phyloP scores from a whole-genome alignment of 176 grass and related monocot species.

The Zizania latifolia region DNA sequence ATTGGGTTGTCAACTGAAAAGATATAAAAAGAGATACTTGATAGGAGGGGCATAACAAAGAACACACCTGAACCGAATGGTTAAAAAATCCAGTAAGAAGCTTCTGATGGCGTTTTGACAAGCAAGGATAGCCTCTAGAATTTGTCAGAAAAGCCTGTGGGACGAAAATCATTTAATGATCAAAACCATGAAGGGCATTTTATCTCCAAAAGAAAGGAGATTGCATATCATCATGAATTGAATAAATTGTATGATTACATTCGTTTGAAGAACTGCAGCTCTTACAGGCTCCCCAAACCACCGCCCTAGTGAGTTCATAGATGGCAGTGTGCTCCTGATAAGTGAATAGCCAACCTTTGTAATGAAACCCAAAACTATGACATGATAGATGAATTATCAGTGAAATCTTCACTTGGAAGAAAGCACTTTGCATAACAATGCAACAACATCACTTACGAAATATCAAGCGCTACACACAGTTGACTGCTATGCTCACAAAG shows the following conservation, averaged over 20 bases:
- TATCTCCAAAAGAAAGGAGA: not conserved
- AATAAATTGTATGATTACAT: constrained; percentile 45
- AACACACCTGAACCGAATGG: constrained; percentile 90
- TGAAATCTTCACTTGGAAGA: not conserved
- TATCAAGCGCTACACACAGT: constrained; percentile 73
- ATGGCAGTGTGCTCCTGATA: constrained; percentile 78
- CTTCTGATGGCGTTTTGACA: constrained; percentile 81
- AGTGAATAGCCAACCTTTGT: constrained; percentile 36
- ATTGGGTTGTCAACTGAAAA: not conserved
- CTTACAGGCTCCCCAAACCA: constrained; percentile 98
- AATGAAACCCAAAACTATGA: constrained; percentile 31
- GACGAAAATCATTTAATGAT: not conserved
- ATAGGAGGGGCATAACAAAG: constrained; percentile 3
- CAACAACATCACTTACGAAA: constrained; percentile 58
- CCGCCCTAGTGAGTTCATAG: constrained; percentile 60
- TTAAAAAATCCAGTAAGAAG: constrained; percentile 79
- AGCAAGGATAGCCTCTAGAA: constrained; percentile 72
- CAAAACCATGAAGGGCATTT: not conserved
- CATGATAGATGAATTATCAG: constrained; percentile 13
- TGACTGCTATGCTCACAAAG: constrained; percentile 90
- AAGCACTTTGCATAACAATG: not conserved
- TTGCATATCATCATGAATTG: not conserved
- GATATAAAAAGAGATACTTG: not conserved
- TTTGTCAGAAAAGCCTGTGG: constrained; percentile 87
- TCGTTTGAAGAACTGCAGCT: constrained; percentile 73